Percentiles rank a stretch among this genome's conserved stretches.
phyloP scores from a whole-genome alignment of 352 stramenopile genomes.

The Pseudoperonospora humuli region DNA sequence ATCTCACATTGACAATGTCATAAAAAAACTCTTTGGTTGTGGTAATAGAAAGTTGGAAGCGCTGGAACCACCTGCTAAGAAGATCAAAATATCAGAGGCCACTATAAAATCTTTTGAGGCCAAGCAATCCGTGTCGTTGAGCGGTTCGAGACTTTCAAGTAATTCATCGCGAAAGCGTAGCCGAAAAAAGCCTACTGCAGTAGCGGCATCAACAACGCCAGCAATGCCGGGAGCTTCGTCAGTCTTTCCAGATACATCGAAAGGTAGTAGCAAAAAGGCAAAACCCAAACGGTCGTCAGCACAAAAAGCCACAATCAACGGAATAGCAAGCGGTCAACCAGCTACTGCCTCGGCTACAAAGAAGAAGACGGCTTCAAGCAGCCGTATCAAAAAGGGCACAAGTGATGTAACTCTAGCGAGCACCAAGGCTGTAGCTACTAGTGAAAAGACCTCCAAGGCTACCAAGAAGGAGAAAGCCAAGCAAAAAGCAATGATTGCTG shows the following conservation, averaged over 20 bases:
- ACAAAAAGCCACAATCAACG: constrained; percentile 10
- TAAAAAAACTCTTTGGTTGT: not conserved
- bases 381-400: constrained; percentile 8
- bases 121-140: constrained; percentile 5
- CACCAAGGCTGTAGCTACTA: constrained; percentile 1
- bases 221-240: constrained; percentile 8
- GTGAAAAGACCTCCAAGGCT: constrained; percentile 6
- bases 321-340: constrained; percentile 2
- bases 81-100: constrained; percentile 27
- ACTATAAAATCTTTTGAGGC: constrained; percentile 22
- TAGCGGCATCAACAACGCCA: constrained; percentile 3
- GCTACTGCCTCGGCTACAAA: constrained; percentile 3
- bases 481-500: constrained; percentile 4
- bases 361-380: constrained; percentile 8
- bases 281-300: constrained; percentile 9
- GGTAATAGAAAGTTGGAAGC: constrained; percentile 17
- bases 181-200: constrained; percentile 26
- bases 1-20: not conserved
- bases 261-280: constrained; percentile 4
- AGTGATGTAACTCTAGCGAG: not conserved
- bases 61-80: constrained; percentile 31
- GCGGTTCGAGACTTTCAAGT: constrained; percentile 3
- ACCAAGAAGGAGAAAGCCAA: constrained; percentile 3
- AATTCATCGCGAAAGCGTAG: constrained; percentile 19
- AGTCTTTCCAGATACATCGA: constrained; percentile 3